Evolutionary conservation across 1,284 basidiomycete species (phyloP).

Genomic region (Ustilago esculenta): DNA sequence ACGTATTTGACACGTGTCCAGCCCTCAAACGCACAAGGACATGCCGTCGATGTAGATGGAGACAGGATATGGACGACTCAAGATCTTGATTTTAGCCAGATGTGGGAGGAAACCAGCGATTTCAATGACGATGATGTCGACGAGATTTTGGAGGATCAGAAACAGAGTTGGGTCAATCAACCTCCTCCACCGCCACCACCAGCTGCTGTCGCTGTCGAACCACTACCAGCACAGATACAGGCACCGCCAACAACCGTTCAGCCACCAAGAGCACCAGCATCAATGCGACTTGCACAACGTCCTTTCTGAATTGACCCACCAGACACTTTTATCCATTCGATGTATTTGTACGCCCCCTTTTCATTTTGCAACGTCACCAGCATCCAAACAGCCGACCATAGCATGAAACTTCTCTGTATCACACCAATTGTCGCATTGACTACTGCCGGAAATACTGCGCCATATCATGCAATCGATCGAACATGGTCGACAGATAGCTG

Average conservation of each 20-base stretch:
- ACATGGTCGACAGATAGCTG: constrained; percentile 88
- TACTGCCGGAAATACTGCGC: constrained; percentile 64
- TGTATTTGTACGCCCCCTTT: too few relatives aligned
- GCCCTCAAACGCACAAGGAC: constrained; percentile 1
- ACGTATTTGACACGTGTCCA: constrained; percentile 19
- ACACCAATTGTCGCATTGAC: not conserved
- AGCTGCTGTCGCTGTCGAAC: not conserved
- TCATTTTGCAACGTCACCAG: too few relatives aligned
- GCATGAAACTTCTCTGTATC: too few relatives aligned
- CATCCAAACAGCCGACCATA: too few relatives aligned
- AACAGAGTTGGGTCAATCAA: constrained; percentile 13
- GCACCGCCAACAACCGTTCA: not conserved
- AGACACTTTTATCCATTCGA: too few relatives aligned
- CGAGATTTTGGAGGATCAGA: constrained; percentile 16
- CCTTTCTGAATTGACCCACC: not conserved
- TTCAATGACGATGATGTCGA: constrained; percentile 47
- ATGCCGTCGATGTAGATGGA: constrained; percentile 18
- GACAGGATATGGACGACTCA: constrained; percentile 31
- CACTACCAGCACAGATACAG: not conserved
- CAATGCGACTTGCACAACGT: constrained; percentile 22
- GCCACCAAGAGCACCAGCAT: constrained; percentile 27
- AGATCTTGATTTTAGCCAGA: constrained; percentile 43
- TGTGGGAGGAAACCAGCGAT: constrained; percentile 49
- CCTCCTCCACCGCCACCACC: constrained; percentile 5
- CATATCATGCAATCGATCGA: constrained; percentile 69